Evolutionary conservation across 352 stramenopile species (phyloP).

Genomic region (Globisporangium carolinianum): DNA sequence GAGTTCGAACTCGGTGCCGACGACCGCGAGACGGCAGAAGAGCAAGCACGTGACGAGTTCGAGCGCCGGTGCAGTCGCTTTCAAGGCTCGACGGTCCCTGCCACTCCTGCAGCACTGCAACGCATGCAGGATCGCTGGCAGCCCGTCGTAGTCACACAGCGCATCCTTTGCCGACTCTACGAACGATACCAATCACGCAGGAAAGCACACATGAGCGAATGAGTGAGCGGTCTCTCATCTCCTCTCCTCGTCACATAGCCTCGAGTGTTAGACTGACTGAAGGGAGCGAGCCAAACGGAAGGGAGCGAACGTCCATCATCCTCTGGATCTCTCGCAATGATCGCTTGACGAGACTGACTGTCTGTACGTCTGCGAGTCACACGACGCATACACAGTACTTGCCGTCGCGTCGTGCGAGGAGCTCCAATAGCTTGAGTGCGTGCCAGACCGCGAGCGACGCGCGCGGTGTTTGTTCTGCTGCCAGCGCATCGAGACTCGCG

Average conservation of each 20-base stretch:
- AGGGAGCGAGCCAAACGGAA: not conserved
- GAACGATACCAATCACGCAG: not conserved
- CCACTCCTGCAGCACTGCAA: not conserved
- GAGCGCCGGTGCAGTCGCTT: constrained; percentile 12
- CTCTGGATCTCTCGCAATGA: not conserved
- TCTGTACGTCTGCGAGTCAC: too few species aligned
- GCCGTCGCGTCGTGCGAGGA: constrained; percentile 28
- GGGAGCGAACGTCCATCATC: not conserved
- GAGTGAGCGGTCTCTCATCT: not conserved
- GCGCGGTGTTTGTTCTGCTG: not conserved
- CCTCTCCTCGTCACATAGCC: not conserved
- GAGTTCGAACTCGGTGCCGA: constrained; percentile 2
- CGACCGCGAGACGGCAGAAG: constrained; percentile 32
- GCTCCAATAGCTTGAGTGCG: constrained; percentile 43
- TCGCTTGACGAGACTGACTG: too few species aligned
- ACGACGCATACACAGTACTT: not conserved
- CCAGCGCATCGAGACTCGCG: constrained; percentile 19
- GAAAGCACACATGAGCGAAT: not conserved
- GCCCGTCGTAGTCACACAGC: constrained; percentile 18
- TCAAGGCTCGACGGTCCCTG: not conserved
- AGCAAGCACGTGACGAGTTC: constrained; percentile 48
- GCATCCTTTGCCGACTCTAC: constrained; percentile 37
- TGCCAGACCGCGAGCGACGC: constrained; percentile 37
- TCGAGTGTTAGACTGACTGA: not conserved
- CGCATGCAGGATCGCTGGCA: constrained; percentile 1